Evolutionary conservation across 2,329 filamentous ascomycete genomes (phyloP), one percentile per base, ranked within the genome.

Genomic region (Lizonia empirigonia): DNA sequence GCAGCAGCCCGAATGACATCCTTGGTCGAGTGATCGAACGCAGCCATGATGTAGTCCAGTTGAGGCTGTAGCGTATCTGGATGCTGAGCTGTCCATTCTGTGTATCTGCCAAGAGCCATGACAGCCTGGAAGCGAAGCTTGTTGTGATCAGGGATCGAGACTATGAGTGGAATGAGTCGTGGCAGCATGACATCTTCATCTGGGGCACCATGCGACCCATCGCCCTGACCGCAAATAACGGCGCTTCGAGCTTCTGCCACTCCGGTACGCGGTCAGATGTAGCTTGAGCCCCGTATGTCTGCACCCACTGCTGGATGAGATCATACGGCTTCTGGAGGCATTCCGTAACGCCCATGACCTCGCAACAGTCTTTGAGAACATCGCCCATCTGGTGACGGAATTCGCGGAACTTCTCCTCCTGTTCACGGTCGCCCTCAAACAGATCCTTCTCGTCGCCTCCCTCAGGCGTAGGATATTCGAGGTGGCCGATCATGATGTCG

Each of bases 51-150:
- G 75, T 96, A 99, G 66, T 91, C 91, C 69, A 99, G 89, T 74
- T 99, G 94, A 7, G 90, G 83, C 73, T 96, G 89, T 7, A 99
- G 80, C 36, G 93, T 96, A 51, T 97, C 91, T 0, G 93, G 90
- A 67, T 99, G 94, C 38, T 91, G 86, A 5, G 94, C 86, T 0
- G 95, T 99, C 94, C 94, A 99, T 73, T 97, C 93, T 0, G 95
- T 99, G 70, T 99, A 99, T 56, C 94, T 85, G 29, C 91, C 94
- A 18, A 99, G 83, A 3, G 95, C 92, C 91, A 99, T 97, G 67
- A 97, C 96, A 5, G 93, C 93, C 56, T 96, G 93, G 75, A 99
- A 99, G 7, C 92, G 90, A n/a, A 99, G 83, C 78, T 97, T 99
- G 75, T 97, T 91, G 66, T 99, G 94, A 67, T 90, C 87, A 0